Evolutionary conservation across 2,329 filamentous ascomycete species (phyloP).

Genomic region (Lasiodiplodia sp.): DNA sequence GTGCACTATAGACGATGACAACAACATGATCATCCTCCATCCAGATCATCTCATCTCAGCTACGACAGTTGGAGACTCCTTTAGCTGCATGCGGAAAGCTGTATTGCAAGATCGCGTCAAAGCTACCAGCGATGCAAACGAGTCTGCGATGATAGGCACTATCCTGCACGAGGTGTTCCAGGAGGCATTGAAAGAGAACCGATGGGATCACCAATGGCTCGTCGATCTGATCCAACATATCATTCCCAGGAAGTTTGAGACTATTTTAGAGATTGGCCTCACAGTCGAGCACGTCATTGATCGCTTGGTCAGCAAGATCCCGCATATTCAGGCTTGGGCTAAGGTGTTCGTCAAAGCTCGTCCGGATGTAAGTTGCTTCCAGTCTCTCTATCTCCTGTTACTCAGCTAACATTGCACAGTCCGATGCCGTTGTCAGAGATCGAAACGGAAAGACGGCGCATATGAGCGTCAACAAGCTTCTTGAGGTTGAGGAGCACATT

Average conservation of each 20-base stretch:
- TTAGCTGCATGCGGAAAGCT: conserved; percentile 86
- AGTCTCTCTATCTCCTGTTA: conserved; percentile 9
- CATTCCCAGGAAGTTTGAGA: conserved; percentile 81
- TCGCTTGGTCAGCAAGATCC: conserved; percentile 83
- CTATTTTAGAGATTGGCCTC: conserved; percentile 86
- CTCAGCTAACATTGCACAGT: conserved; percentile 51
- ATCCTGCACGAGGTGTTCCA: conserved; percentile 97
- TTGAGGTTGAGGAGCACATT: conserved; percentile 96
- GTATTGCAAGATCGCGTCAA: conserved; percentile 96
- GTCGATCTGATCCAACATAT: conserved; percentile 70
- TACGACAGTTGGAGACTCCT: conserved; percentile 95
- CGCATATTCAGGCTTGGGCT: conserved; percentile 83
- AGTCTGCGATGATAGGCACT: conserved; percentile 88
- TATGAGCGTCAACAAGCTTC: conserved; percentile 89
- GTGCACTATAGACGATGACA: conserved; percentile 81
- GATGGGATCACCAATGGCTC: conserved; percentile 77
- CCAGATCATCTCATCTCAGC: conserved; percentile 95
- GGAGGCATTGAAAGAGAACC: conserved; percentile 81
- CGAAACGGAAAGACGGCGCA: conserved; percentile 77
- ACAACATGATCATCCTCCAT: conserved; percentile 88
- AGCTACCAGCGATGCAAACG: conserved; percentile 79
- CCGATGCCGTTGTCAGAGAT: conserved; percentile 78
- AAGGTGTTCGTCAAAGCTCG: conserved; percentile 75
- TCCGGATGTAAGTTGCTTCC: conserved; percentile 64
- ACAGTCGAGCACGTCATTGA: conserved; percentile 75